These are phyloP conservation scores for Paecilomyces fulvus DNA, from an alignment of 2,329 filamentous ascomycete genomes.

Conservation along the genomic window DNA sequence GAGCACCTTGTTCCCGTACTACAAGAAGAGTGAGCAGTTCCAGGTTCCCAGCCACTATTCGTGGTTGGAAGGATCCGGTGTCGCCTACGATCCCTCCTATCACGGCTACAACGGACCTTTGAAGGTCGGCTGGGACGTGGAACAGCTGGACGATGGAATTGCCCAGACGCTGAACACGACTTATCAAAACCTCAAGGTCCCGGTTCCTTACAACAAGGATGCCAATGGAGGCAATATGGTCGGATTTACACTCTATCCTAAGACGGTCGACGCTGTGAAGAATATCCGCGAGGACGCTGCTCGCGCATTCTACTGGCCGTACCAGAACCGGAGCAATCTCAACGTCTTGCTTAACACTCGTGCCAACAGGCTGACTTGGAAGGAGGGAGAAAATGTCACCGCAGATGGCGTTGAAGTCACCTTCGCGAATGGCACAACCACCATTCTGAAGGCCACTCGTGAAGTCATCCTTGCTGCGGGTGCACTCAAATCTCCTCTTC, in stretches of 20 bases:
- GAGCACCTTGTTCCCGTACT: constrained; percentile 21
- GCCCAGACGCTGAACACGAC: constrained; percentile 28
- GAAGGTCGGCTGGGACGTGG: constrained; percentile 16
- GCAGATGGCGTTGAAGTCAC: constrained; percentile 25
- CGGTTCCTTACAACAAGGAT: constrained; percentile 32
- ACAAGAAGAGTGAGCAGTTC: constrained; percentile 19
- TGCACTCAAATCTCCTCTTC: constrained; percentile 46
- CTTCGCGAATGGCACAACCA: constrained; percentile 12
- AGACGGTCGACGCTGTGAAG: constrained; percentile 30
- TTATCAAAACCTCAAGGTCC: constrained; percentile 24
- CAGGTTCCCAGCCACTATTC: constrained; percentile 10
- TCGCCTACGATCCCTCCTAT: constrained; percentile 13
- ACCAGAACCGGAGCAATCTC: constrained; percentile 33
- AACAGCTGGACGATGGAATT: constrained; percentile 13
- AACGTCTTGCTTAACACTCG: constrained; percentile 36
- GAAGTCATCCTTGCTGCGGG: constrained; percentile 56
- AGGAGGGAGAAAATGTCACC: constrained; percentile 6
- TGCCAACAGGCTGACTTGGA: constrained; percentile 35
- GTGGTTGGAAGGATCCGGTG: constrained; percentile 11
- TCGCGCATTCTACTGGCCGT: constrained; percentile 40
- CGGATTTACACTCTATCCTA: constrained; percentile 37
- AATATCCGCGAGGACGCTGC: constrained; percentile 40
- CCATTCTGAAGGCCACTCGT: constrained; percentile 22
- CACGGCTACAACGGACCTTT: constrained; percentile 22
- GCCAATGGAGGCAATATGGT: constrained; percentile 36